Conservation (phyloP, 169 alveolate genomes). For the Plasmodium coatneyi region DNA sequence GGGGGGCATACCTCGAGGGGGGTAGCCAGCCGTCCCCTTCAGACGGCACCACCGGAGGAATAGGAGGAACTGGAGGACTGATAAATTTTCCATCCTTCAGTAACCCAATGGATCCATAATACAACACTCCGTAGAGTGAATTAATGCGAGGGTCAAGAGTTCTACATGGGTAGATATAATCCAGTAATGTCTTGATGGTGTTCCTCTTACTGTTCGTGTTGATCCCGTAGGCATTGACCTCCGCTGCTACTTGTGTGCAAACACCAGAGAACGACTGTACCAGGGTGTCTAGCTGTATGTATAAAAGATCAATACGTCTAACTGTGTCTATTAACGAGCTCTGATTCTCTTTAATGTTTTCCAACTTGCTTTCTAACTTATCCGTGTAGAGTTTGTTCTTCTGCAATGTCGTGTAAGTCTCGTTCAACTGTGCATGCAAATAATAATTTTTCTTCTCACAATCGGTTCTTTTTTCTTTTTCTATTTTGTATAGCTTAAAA, state of each 20-base stretch:
- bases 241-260: constrained; percentile 87
- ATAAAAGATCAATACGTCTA: constrained; percentile 86
- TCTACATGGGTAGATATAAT: constrained; percentile 89
- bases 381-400: constrained; percentile 74
- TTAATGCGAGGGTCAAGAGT: constrained; percentile 88
- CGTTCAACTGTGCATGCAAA: constrained; percentile 83
- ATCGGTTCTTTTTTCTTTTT: constrained; percentile 84
- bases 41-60: constrained; percentile 68
- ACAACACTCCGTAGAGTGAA: constrained; percentile 87
- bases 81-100: constrained; percentile 39
- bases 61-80: constrained; percentile 71
- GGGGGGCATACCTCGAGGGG: constrained; percentile 8
- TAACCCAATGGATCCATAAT: constrained; percentile 74
- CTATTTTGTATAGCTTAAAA: constrained; percentile 84
- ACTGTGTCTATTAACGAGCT: constrained; percentile 86
- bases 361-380: constrained; percentile 80
- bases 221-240: background rate
- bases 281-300: constrained; percentile 88
- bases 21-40: constrained; percentile 68
- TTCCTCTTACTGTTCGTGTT: constrained; percentile 76
- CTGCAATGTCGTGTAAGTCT: constrained; percentile 79
- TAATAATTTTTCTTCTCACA: constrained; percentile 84
- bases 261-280: constrained; percentile 91
- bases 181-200: constrained; percentile 83
- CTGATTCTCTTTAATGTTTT: constrained; percentile 86